Conservation (phyloP, 495 filamentous ascomycete genomes). For the Thozetella sp. region DNA sequence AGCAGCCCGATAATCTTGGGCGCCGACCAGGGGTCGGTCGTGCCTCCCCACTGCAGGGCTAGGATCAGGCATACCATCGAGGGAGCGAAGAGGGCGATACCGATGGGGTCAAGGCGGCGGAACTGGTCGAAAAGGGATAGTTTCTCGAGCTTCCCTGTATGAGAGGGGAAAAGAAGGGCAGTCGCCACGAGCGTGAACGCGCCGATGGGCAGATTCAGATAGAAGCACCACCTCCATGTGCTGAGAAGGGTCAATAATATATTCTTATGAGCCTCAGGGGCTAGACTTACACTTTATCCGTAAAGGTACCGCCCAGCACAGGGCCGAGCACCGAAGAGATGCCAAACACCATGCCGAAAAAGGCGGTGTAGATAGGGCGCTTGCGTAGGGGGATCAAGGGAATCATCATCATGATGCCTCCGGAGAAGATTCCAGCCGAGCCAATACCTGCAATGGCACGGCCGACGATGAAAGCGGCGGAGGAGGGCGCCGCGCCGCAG, state of each 20-base stretch:
- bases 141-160: too few species aligned
- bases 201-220: slow-evolving; percentile 38
- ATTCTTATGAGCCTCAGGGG: too few species aligned
- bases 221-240: slow-evolving; percentile 43
- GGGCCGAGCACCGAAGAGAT: slow-evolving; percentile 21
- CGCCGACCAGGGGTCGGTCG: slow-evolving; percentile 53
- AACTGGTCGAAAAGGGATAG: too few species aligned
- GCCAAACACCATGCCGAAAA: slow-evolving; percentile 12
- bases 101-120: slow-evolving; percentile 34
- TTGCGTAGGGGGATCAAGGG: slow-evolving; percentile 41
- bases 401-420: slow-evolving; percentile 45
- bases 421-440: slow-evolving; percentile 34
- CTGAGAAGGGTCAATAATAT: too few species aligned
- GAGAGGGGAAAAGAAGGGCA: slow-evolving; percentile 41
- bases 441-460: slow-evolving; percentile 19
- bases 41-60: slow-evolving; percentile 65
- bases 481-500: slow-evolving; percentile 52
- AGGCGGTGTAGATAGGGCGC: slow-evolving; percentile 36
- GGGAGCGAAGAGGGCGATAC: slow-evolving; percentile 47
- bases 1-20: slow-evolving; percentile 56
- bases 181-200: slow-evolving; percentile 14
- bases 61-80: slow-evolving; percentile 55
- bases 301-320: slow-evolving; percentile 50
- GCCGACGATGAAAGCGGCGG: slow-evolving; percentile 52
- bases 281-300: too few species aligned